Percentiles rank a stretch among this genome's conserved stretches.
phyloP scores from a whole-genome alignment of 73 alveolate species.

The Loxodes magnus region DNA sequence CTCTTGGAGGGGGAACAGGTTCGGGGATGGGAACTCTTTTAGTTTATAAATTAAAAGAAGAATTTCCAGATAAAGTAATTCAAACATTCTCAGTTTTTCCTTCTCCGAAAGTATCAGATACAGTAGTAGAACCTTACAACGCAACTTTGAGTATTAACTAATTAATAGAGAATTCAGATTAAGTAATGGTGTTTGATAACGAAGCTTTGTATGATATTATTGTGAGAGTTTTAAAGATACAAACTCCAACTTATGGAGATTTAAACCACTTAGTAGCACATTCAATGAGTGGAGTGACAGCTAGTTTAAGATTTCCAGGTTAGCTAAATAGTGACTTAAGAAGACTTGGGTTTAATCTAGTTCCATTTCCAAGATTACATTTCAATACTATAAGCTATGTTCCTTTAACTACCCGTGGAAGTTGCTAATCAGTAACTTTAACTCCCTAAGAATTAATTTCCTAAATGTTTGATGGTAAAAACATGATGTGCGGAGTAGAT shows the following conservation, averaged over 20 bases:
- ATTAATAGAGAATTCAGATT: constrained; percentile 93
- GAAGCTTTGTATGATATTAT: constrained; percentile 97
- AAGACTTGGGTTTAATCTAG: constrained; percentile 94
- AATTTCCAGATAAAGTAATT: constrained; percentile 89
- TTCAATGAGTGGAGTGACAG: constrained; percentile 93
- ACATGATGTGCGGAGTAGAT: constrained; percentile 97
- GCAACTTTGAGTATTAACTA: constrained; percentile 94
- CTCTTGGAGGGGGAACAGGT: constrained; percentile 94
- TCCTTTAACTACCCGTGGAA: constrained; percentile 96
- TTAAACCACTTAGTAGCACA: constrained; percentile 93
- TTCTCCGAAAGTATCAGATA: constrained; percentile 75
- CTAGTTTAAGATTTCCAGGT: constrained; percentile 98
- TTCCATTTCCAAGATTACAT: constrained; percentile 99
- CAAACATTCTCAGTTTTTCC: constrained; percentile 92
- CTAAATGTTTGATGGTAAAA: constrained; percentile 98
- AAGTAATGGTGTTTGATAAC: constrained; percentile 93
- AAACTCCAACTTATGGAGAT: constrained; percentile 98
- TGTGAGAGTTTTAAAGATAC: constrained; percentile 89
- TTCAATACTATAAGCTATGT: constrained; percentile 98
- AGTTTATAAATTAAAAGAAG: constrained; percentile 85
- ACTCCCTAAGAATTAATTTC: constrained; percentile 96
- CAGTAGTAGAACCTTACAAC: constrained; percentile 93
- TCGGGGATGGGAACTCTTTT: constrained; percentile 95
- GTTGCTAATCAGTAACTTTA: constrained; percentile 93
- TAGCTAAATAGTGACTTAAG: constrained; percentile 94